Evolutionary conservation across 306 rosid genomes (phyloP).

Genomic region (Quercus alba): DNA sequence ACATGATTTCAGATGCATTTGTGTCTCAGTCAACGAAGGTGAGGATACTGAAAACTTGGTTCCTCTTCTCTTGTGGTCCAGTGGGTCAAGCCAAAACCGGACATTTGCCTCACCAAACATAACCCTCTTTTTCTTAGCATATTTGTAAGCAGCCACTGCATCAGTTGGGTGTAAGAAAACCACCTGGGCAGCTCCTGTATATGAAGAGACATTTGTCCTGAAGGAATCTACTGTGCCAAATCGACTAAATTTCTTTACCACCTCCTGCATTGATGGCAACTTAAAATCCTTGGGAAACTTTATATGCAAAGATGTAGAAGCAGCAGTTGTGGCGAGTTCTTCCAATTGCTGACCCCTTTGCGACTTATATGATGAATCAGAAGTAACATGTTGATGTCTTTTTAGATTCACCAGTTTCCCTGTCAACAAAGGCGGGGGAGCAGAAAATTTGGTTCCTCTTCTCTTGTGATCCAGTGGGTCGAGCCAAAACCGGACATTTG

Average conservation of each 20-base stretch:
- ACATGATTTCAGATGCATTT: not conserved
- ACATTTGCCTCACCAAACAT: conserved; percentile 27
- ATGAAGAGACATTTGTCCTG: conserved; percentile 18
- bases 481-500: conserved; percentile 36
- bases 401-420: conserved; percentile 25
- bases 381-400: conserved; percentile 21
- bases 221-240: conserved; percentile 38
- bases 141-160: conserved; percentile 32
- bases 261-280: conserved; percentile 29
- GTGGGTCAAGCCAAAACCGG: conserved; percentile 39
- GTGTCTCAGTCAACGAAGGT: not conserved
- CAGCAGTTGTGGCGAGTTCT: conserved; percentile 2
- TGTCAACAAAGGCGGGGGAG: conserved; percentile 7
- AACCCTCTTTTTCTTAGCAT: conserved; percentile 31
- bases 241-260: conserved; percentile 34
- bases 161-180: conserved; percentile 25
- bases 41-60: not conserved
- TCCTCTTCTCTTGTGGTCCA: conserved; percentile 25
- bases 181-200: conserved; percentile 29
- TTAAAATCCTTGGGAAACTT: conserved; percentile 37
- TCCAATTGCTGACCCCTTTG: conserved; percentile 10
- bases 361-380: conserved; percentile 20
- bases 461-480: conserved; percentile 24
- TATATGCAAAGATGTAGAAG: conserved; percentile 22
- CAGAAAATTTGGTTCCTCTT: conserved; percentile 7